Evolutionary conservation across 1,284 basidiomycete species (phyloP), one percentile per base, ranked within the genome.

Genomic region (Ganoderma lucidum): DNA sequence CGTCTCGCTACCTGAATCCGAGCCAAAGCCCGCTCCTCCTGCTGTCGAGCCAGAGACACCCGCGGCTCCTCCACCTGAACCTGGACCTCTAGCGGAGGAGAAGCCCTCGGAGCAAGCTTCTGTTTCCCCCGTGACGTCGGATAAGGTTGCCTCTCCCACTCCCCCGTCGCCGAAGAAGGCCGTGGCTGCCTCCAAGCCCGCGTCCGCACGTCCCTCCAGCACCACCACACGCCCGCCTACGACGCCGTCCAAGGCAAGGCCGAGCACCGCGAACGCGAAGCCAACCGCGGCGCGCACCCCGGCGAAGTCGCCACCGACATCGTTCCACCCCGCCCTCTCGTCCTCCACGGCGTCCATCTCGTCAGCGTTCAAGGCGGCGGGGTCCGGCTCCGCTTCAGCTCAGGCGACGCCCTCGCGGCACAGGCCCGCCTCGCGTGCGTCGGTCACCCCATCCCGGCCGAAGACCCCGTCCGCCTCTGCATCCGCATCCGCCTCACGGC

Each of bases 381-480:
- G 75, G 14, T 62, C 73, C 19, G 39, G 39, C 39, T 41, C 39
- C 39, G 39, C 9, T 14, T 14, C 39, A 9, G 62, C 69, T n/a
- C 75, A 71, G 55, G 30, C 73, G 14, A 70, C 72, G 30, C 71
- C 71, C 9, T 56, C 72, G 6, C 62, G 67, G 59, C 71, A 78
- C 12, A 58, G 78, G n/a, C 76, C 78, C 17, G 73, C 73, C 19
- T 77, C 77, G n/a, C 70, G 71, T 51, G 70, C 74, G 14, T 70
- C 73, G 37, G 65, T 78, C 41, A 85, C 87, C 19, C 82, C 82
- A 56, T 74, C 83, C 41, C 81, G 85, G 2, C 75, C 83, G 6
- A 81, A 76, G 73, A 79, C 78, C 5, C 79, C 86, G 9, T 77
- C 82, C 30, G 82, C 86, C 12, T 76, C 82, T 5, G 45, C 19